Percentiles rank a stretch among this genome's conserved stretches.
phyloP scores from a whole-genome alignment of 768 basidiomycete species.

The Pholiota molesta region DNA sequence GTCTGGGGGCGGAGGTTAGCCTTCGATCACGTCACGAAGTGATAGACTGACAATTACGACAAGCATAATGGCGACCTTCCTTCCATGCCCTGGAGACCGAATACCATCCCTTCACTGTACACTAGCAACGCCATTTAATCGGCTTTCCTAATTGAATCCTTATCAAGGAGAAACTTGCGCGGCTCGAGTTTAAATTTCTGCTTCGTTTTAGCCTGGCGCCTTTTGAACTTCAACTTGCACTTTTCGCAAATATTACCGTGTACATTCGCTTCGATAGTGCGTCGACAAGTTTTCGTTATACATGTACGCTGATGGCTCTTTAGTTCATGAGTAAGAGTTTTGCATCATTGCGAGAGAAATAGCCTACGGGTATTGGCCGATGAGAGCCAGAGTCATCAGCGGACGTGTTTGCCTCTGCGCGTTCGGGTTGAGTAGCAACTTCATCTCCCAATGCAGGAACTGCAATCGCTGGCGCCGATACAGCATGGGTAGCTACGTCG shows the following conservation, averaged over 20 bases:
- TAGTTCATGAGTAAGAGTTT: background rate
- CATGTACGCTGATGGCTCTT: slow-evolving; percentile 27
- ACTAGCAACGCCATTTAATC: background rate
- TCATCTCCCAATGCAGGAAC: too few relatives aligned
- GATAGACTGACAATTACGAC: background rate
- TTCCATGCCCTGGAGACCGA: background rate
- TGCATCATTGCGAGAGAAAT: background rate
- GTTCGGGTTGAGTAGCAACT: background rate
- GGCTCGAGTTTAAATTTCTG: slow-evolving; percentile 49
- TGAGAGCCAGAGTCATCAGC: background rate
- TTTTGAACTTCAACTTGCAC: slow-evolving; percentile 48
- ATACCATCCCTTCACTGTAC: background rate
- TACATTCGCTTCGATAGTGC: slow-evolving; percentile 29
- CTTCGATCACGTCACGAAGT: background rate
- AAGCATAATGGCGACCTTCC: background rate
- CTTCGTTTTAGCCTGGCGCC: slow-evolving; percentile 44
- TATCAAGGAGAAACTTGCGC: slow-evolving; percentile 25
- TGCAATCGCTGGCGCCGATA: too few relatives aligned
- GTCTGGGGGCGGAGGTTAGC: background rate
- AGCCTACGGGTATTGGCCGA: background rate
- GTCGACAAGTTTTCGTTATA: slow-evolving; percentile 41
- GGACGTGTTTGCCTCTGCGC: too few relatives aligned
- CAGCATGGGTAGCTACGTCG: too few relatives aligned
- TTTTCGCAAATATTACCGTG: slow-evolving; percentile 42
- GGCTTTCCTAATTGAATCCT: background rate